Base-by-base conservation (phyloP, 2,329 filamentous ascomycete species). In the Daldinia sp. region DNA sequence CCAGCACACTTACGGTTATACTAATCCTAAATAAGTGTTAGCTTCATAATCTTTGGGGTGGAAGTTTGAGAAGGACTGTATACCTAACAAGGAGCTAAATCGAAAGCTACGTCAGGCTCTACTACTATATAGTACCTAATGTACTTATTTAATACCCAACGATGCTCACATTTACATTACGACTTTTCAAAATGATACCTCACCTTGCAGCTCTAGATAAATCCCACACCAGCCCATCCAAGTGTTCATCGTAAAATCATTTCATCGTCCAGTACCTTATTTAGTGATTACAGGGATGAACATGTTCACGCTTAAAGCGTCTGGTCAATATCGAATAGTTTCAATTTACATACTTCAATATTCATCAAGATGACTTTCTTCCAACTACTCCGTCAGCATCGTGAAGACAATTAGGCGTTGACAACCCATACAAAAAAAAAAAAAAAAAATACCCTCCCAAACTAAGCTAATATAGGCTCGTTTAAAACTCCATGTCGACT, bases 401-500 rank as follows among this genome's bases (percentile, higher is more conserved):
- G 20, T 33, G 41, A 56, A 50, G 18, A 46, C 23, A 13, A 12
- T 61, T 23, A 26, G 59, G 57, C 41, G 35, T 51, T 48, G 33
- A 63, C n/a, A 54, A 33, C 35, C 48, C 33, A 35, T 39, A 13
- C 13, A 4, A 15, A 39, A 13, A 15, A 39, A 15, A 37, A 2
- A 37, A 55, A 26, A 60, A 26, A 5, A 23, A 42, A 28, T 55
- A 1, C 37, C 18, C 23, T 48, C 44, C 42, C 7, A 15, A 56
- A n/a, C 18, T 51, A 57, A 48, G 48, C 48, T 20, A 44, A 53
- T 13, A 2, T 42, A 26, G 30, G 13, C 3, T 37, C 4, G 3
- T 15, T 71, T 63, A 75, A 7, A 76, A 23, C 55, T 74, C 70
- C 12, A 77, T 67, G 2, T 72, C 72, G 18, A 72, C 70, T 35